Evolutionary conservation across 441 rosid species (phyloP), one percentile per base, ranked within the genome.

Genomic region (Geranium incanum): DNA sequence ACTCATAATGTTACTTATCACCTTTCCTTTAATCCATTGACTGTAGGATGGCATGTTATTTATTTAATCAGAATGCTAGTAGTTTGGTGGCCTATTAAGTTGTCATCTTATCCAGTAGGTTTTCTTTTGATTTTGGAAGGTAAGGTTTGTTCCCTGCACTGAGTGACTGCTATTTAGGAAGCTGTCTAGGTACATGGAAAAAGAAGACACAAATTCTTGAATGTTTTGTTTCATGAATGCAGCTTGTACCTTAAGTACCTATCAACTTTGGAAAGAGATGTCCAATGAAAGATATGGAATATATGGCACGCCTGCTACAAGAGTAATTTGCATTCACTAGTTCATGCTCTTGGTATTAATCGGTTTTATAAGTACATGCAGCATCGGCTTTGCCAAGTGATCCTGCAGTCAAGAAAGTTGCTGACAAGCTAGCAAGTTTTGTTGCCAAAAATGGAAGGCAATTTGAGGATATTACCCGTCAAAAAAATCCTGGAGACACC

Each of bases 301-400:
- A 79, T 84, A 87, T 93, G 88, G 84, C 91, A 85, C 75, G 85
- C 89, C 86, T 93, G 91, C 90, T 86, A 84, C 88, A 82, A 94
- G 95, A 89, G 89, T 90, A 84, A 79, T 92, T 94, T 92, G 91
- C 95, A 86, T 90, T 92, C 89, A 86, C 81, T 88, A 90, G 91
- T 92, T 89, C 96, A 88, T 89, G 94, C 87, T 82, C 90, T 89
- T 71, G 87, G 95, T 92, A 88, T 92, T 90, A 95, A 95, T 88
- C 94, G 84, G 95, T 95, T 95, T 92, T 95, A 73, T 95, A 88
- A 92, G 99, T 95, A 95, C 87, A 81, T 95, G 99, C 98, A 92
- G 96, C 89, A 79, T 95, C 97, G 76, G 76, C 84, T 79, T 73
- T 87, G 74, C 98, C 99, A 64, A 87, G 84, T 72, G 95, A 92